A percentile compares a stretch with the other conserved stretches of the same genome.
phyloP scores from a whole-genome alignment of 768 basidiomycete genomes.

The Russula sp. region DNA sequence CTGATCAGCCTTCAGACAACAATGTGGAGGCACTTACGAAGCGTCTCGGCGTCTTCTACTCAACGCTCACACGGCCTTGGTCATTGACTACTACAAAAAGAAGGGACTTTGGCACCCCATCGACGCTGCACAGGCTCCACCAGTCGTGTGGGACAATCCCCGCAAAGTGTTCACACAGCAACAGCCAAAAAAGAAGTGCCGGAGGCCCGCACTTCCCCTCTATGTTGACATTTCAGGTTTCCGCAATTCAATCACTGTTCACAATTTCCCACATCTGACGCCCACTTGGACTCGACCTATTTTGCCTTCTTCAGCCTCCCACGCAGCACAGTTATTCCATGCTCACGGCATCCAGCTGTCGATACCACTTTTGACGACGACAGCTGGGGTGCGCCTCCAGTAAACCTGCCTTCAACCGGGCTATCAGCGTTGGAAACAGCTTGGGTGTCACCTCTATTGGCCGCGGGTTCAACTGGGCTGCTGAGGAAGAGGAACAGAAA shows the following conservation, averaged over 20 bases:
- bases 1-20: conserved; percentile 97
- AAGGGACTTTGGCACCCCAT: conserved; percentile 87
- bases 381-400: conserved; percentile 55
- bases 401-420: conserved; percentile 44
- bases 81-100: conserved; percentile 91
- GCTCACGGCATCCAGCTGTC: conserved; percentile 48
- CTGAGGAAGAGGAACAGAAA: conserved; percentile 32
- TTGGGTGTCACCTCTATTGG: conserved; percentile 86
- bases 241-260: not conserved
- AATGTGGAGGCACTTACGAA: conserved; percentile 93
- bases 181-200: conserved; percentile 29
- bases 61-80: conserved; percentile 92
- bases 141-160: conserved; percentile 84
- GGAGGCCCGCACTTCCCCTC: not conserved
- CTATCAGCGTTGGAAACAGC: conserved; percentile 66
- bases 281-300: not conserved
- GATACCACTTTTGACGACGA: conserved; percentile 60
- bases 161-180: conserved; percentile 55
- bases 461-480: conserved; percentile 70
- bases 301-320: conserved; percentile 1
- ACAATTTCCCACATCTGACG: not conserved
- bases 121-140: conserved; percentile 91
- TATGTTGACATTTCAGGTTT: not conserved
- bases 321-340: conserved; percentile 30
- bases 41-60: conserved; percentile 65